These are phyloP conservation scores for Dothidotthia symphoricarpi DNA, from an alignment of 2,329 filamentous ascomycete genomes.

Conservation along the genomic window DNA sequence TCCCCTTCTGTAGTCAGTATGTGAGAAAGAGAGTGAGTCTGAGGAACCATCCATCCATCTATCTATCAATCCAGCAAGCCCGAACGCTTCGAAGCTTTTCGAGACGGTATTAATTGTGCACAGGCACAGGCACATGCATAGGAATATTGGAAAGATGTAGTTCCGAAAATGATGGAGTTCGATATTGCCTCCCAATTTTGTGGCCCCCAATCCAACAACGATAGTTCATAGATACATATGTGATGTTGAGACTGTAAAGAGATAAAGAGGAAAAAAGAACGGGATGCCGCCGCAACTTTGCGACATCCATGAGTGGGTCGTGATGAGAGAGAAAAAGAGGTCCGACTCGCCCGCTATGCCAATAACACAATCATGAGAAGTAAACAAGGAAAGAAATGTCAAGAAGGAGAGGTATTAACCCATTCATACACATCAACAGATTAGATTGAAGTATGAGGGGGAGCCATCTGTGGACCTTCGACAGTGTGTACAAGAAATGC, in stretches of 20 bases:
- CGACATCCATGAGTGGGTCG: constrained; percentile 8
- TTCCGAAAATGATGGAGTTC: constrained; percentile 4
- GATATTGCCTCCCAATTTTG: constrained; percentile 10
- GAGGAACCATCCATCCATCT: too few relatives aligned
- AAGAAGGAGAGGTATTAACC: constrained; percentile 14
- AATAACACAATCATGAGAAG: constrained; percentile 40
- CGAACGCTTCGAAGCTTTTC: too few relatives aligned
- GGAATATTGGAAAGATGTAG: constrained; percentile 3
- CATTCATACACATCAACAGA: constrained; percentile 1
- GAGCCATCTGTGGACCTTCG: constrained; percentile 2
- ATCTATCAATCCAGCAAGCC: too few relatives aligned
- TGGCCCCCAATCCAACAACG: constrained; percentile 9
- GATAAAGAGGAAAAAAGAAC: constrained; percentile 1
- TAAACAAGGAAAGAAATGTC: constrained; percentile 10
- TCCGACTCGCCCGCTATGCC: constrained; percentile 38
- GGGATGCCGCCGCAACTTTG: constrained; percentile 6
- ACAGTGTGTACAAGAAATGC: too few relatives aligned
- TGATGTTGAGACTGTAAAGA: constrained; percentile 4
- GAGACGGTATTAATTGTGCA: too few relatives aligned
- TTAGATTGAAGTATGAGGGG: too few relatives aligned
- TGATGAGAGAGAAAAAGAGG: constrained; percentile 12
- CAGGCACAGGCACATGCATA: too few relatives aligned
- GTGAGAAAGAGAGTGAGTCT: too few relatives aligned
- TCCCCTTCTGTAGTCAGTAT: too few relatives aligned
- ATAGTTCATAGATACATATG: constrained; percentile 20